A percentile compares a stretch with the other conserved stretches of the same genome.
These are phyloP conservation scores for Trichoderma hamatum DNA, from an alignment of 2,329 filamentous ascomycete genomes.

Conservation along the genomic window DNA sequence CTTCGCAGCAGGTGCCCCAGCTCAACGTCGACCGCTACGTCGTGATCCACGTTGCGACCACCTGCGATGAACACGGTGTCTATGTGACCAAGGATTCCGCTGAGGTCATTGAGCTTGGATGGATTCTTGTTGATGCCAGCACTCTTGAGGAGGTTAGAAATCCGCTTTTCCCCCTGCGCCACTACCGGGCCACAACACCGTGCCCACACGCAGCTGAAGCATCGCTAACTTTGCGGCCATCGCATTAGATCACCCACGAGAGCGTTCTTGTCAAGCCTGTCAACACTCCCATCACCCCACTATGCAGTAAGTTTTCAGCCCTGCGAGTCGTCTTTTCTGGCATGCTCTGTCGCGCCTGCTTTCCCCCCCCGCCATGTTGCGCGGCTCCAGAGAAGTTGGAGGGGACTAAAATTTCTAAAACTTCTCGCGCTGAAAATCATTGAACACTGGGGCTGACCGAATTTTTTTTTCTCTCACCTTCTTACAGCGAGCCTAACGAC, in stretches of 20 bases:
- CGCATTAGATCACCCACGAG: slow-evolving; percentile 80
- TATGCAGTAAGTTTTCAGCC: slow-evolving; percentile 81
- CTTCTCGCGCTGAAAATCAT: slow-evolving; percentile 20
- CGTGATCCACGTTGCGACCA: slow-evolving; percentile 97
- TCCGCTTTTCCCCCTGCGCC: slow-evolving; percentile 26
- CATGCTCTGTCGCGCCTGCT: slow-evolving; percentile 8
- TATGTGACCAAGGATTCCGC: slow-evolving; percentile 99
- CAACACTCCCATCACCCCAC: slow-evolving; percentile 96
- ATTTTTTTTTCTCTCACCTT: slow-evolving; percentile 31
- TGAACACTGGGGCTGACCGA: slow-evolving; percentile 27
- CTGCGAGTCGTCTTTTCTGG: not conserved
- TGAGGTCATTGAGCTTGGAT: slow-evolving; percentile 98
- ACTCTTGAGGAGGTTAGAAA: slow-evolving; percentile 83
- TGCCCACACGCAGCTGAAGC: slow-evolving; percentile 13
- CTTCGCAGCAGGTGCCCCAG: slow-evolving; percentile 52
- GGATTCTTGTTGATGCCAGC: slow-evolving; percentile 93
- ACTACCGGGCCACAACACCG: slow-evolving; percentile 24
- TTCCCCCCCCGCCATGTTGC: slow-evolving; percentile 16
- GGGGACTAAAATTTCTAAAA: slow-evolving; percentile 13
- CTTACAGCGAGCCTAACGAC: slow-evolving; percentile 88
- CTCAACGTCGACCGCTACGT: slow-evolving; percentile 92
- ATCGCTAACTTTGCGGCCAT: slow-evolving; percentile 27
- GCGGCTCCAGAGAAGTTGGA: slow-evolving; percentile 13
- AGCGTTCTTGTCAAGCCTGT: slow-evolving; percentile 97
- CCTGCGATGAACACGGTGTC: slow-evolving; percentile 97